Percentiles rank a stretch among this genome's conserved stretches.
Evolutionary conservation across 352 stramenopile species (phyloP).

Genomic region (Phytopythium chamaehyphon): DNA sequence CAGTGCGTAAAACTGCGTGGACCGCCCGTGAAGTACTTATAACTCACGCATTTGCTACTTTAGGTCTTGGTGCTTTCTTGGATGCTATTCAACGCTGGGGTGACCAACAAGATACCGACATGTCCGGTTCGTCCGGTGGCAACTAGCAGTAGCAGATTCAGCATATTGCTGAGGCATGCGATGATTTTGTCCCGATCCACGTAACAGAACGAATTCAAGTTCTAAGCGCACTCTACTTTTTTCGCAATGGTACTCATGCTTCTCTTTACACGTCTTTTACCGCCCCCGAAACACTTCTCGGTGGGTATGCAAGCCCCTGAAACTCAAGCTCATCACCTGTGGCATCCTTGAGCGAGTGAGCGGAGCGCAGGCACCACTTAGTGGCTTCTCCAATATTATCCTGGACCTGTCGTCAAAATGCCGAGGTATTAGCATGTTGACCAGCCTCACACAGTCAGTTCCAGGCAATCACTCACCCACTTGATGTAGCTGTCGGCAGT

Average conservation of each 20-base stretch:
- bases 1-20: slow-evolving; percentile 32
- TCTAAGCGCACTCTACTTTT: neutral
- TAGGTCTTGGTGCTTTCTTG: slow-evolving; percentile 77
- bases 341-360: slow-evolving; percentile 32
- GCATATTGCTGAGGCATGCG: neutral
- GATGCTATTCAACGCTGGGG: slow-evolving; percentile 76
- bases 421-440: neutral
- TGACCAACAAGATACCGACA: slow-evolving; percentile 46
- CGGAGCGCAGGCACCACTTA: slow-evolving; percentile 30
- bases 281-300: slow-evolving; percentile 5
- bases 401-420: slow-evolving; percentile 24
- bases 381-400: slow-evolving; percentile 39
- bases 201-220: too few relatives aligned
- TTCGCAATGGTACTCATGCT: neutral
- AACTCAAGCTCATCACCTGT: slow-evolving; percentile 68
- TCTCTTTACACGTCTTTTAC: slow-evolving; percentile 3
- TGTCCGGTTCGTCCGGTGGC: slow-evolving; percentile 11
- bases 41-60: too few relatives aligned
- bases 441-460: neutral
- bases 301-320: slow-evolving; percentile 46
- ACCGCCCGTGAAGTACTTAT: too few relatives aligned
- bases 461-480: neutral
- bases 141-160: neutral
- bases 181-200: neutral
- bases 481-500: neutral